These are phyloP conservation scores for Postia placenta DNA, from an alignment of 768 basidiomycete species.

Conservation along the genomic window DNA sequence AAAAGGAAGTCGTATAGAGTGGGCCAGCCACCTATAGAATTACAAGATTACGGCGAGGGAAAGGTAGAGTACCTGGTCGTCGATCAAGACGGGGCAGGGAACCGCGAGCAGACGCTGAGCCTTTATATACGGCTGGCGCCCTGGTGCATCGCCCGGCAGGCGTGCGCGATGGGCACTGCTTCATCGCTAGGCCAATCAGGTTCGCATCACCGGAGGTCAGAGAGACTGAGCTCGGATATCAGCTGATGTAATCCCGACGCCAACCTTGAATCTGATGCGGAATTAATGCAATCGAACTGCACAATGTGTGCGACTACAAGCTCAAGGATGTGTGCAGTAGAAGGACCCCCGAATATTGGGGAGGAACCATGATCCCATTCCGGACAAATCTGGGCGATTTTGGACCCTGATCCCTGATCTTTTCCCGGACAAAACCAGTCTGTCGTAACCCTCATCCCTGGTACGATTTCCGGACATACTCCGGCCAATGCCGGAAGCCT, in stretches of 20 bases:
- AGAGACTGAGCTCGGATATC: background rate
- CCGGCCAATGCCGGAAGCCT: no score
- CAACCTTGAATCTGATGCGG: background rate
- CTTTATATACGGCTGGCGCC: background rate
- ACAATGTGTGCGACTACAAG: no score
- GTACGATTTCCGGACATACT: no score
- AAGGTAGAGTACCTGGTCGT: slow-evolving; percentile 10
- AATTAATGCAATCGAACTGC: no score
- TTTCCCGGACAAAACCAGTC: no score
- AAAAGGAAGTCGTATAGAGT: background rate
- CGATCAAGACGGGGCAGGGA: slow-evolving; percentile 10
- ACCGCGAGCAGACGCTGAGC: background rate
- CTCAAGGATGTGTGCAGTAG: no score
- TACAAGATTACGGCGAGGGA: background rate
- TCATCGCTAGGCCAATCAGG: slow-evolving; percentile 5
- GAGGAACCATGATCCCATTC: no score
- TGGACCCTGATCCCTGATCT: no score
- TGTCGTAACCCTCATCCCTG: no score
- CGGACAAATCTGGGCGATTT: no score
- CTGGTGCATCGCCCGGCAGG: background rate
- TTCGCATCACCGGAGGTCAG: background rate
- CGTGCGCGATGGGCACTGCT: background rate
- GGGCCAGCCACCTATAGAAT: slow-evolving; percentile 8
- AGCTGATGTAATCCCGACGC: slow-evolving; percentile 1
- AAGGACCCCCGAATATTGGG: no score